Conservation (phyloP, 176 grass and related monocot species). For the Bothriochloa decipiens region DNA sequence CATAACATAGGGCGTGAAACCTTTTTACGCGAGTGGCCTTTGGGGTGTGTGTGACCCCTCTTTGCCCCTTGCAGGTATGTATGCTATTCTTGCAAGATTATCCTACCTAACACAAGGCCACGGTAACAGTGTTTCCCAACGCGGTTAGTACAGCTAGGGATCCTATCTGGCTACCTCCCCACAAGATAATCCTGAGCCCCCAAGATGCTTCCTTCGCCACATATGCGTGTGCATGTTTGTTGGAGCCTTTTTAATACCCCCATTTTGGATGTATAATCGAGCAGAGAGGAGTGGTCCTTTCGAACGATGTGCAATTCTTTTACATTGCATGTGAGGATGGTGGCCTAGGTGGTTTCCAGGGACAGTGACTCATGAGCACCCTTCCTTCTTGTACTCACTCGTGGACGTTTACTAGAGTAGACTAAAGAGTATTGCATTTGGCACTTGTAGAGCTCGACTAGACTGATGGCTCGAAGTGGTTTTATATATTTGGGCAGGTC, state of each 20-base stretch:
- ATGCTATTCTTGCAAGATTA: slow-evolving; percentile 62
- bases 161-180: slow-evolving; percentile 20
- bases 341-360: slow-evolving; percentile 26
- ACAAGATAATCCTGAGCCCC: slow-evolving; percentile 12
- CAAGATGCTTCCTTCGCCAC: slow-evolving; percentile 43
- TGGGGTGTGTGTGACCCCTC: slow-evolving; percentile 44
- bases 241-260: slow-evolving; percentile 39
- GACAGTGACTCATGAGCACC: slow-evolving; percentile 53
- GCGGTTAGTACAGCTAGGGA: slow-evolving; percentile 44
- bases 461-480: background rate
- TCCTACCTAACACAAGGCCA: slow-evolving; percentile 47
- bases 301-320: background rate
- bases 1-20: slow-evolving; percentile 39
- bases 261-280: slow-evolving; percentile 44
- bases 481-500: slow-evolving; percentile 43
- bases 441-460: background rate
- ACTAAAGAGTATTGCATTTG: background rate
- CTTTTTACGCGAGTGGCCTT: slow-evolving; percentile 40
- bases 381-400: slow-evolving; percentile 28
- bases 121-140: slow-evolving; percentile 36
- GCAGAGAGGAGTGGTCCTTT: slow-evolving; percentile 40
- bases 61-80: slow-evolving; percentile 23
- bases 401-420: background rate
- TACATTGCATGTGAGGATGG: slow-evolving; percentile 21
- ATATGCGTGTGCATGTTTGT: slow-evolving; percentile 38